Evolutionary conservation across 2,329 filamentous ascomycete genomes (phyloP), one percentile per base, ranked within the genome.

Genomic region (Apiospora koreana): DNA sequence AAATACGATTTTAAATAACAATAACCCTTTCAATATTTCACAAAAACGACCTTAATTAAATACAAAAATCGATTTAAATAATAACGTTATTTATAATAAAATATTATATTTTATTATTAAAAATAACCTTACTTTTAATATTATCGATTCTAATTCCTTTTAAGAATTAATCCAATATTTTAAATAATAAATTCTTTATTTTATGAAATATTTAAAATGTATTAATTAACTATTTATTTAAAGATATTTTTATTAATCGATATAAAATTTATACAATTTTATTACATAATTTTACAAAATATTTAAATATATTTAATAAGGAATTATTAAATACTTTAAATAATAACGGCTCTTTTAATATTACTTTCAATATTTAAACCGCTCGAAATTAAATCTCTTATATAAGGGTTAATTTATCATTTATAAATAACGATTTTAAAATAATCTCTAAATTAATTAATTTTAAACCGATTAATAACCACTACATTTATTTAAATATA

Each of bases 371-470:
- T 54, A 31, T 54, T 28, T 54, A 54, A 2, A 54, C 25, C 7
- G 3, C 6, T 28, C 16, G 16, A 18, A 31, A 10, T 21, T 21
- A 31, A 80, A 68, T 70, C 78, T 48, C 58, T 76, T 69, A 21
- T 54, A 54, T 31, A 31, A 8, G 23, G 4, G 14, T 28, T 31
- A 54, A 31, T 54, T 31, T 31, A 31, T 21, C 3, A 8, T 54
- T 54, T 54, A 54, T 54, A 28, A 54, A 54, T 54, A 69, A 25
- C 9, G n/a, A 73, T 65, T 78, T 72, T 42, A 66, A 74, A 71
- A 75, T 81, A 25, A 80, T 74, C 23, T 72, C 12, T 28, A 76
- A 71, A 71, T 77, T 66, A 58, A 54, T 31, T 3, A 21, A 7
- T 28, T 54, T 77, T 58, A 9, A 76, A 38, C 25, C 73, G 74